Evolutionary conservation across 2,329 filamentous ascomycete species (phyloP), one percentile per base, ranked within the genome.

Genomic region (Xylaria hypoxylon): DNA sequence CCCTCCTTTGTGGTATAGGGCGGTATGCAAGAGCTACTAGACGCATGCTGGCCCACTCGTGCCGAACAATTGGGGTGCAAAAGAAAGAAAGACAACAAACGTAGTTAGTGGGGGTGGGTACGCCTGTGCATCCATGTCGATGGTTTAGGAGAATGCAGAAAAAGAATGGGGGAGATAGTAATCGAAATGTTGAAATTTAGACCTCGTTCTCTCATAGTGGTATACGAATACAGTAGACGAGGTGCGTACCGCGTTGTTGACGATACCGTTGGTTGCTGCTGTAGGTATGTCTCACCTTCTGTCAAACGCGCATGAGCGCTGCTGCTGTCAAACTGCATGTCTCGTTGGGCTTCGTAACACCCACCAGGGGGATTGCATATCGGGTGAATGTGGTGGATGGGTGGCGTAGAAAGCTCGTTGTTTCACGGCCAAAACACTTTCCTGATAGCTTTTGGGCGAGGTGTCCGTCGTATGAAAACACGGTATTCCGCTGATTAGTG

Each of bases 11-110:
- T 61, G 58, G 62, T 64, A 66, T 65, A 68, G 65, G 60, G 51
- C 44, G 62, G 47, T 59, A 68, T 68, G 68, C 65, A 66, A 59
- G 59, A 67, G 48, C 61, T 67, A 53, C 64, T 69, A 68, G 65
- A 68, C 50, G 59, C 63, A 67, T 59, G 51, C n/a, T 67, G 70
- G 55, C 66, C 70, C 70, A 71, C 68, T 58, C 58, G 68, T 68
- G 57, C 70, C 68, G 70, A 69, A 67, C 66, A 68, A 67, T 70
- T 70, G 68, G 70, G 62, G 68, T 65, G 62, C 50, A 67, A 66
- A 67, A 68, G 62, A 56, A 65, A 65, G 42, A 61, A 61, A 31
- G 42, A 57, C 45, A 62, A 60, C 65, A 57, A 65, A 68, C 52
- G 51, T 51, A 66, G 58, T 64, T 71, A 71, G 69, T 61, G 31